phyloP scores from a whole-genome alignment of 257 asterid genomes.

The Forsythia viridissima region DNA sequence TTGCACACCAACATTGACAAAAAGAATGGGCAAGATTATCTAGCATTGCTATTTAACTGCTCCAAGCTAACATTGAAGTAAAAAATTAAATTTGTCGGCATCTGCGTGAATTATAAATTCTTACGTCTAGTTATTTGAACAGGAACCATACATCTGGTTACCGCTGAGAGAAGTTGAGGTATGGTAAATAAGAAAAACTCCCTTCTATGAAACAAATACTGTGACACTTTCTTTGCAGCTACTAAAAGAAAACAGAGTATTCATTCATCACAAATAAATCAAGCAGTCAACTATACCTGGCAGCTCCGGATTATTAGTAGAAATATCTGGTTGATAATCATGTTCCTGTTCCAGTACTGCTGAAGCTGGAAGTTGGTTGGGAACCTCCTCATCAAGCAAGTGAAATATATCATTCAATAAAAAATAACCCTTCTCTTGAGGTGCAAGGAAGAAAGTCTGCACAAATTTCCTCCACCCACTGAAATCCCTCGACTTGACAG shows the following conservation, averaged over 20 bases:
- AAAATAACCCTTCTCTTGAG: slow-evolving; percentile 62
- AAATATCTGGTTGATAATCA: slow-evolving; percentile 38
- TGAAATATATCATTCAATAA: slow-evolving; percentile 62
- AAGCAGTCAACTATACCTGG: slow-evolving; percentile 42
- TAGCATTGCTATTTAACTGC: not conserved
- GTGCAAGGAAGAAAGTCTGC: slow-evolving; percentile 75
- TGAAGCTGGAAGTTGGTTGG: slow-evolving; percentile 27
- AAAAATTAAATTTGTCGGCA: not conserved
- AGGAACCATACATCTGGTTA: not conserved
- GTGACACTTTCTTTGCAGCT: not conserved
- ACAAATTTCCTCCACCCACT: slow-evolving; percentile 51
- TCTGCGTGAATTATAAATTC: not conserved
- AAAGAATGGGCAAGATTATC: not conserved
- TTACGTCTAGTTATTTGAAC: not conserved
- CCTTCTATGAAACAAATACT: not conserved
- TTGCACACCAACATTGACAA: not conserved
- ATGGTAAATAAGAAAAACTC: not conserved
- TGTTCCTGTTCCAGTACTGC: slow-evolving; percentile 31
- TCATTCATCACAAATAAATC: not conserved
- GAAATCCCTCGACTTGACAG: slow-evolving; percentile 41
- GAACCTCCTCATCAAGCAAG: slow-evolving; percentile 41
- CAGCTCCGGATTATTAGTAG: slow-evolving; percentile 32
- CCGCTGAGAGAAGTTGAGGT: not conserved
- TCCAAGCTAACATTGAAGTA: not conserved
- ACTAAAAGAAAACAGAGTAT: not conserved